Conservation (phyloP, 2,329 filamentous ascomycete genomes). For the Sporothrix pseudoabietina region DNA sequence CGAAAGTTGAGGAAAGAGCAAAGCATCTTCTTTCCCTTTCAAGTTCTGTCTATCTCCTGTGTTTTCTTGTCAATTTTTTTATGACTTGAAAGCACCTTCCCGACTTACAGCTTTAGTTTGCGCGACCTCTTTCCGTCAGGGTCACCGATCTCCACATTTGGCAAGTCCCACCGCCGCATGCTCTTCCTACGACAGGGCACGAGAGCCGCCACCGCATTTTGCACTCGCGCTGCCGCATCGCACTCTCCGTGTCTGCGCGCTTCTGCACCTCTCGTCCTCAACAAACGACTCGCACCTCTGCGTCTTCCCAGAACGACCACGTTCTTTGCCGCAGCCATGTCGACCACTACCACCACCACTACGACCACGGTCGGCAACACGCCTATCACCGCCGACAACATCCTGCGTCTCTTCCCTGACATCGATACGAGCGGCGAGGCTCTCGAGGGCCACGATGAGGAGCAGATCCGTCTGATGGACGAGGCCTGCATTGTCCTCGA, state of each 20-base stretch:
- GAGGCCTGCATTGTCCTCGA: constrained; percentile 98
- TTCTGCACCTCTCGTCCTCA: constrained; percentile 13
- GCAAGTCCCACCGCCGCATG: constrained; percentile 14
- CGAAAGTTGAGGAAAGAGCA: not conserved
- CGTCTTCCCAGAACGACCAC: not conserved
- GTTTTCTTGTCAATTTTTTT: not conserved
- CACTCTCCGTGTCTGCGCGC: not conserved
- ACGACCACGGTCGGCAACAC: constrained; percentile 54
- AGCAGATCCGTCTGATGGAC: constrained; percentile 98
- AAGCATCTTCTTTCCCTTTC: not conserved
- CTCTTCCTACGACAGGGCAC: constrained; percentile 26
- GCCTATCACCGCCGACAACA: constrained; percentile 80
- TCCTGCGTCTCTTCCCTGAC: constrained; percentile 86
- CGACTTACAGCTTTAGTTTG: not conserved
- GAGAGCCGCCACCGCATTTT: constrained; percentile 16
- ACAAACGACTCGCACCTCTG: not conserved
- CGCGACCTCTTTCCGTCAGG: not conserved
- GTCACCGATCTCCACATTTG: constrained; percentile 6
- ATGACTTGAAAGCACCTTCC: not conserved
- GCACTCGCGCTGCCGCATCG: constrained; percentile 12
- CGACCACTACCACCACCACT: constrained; percentile 36
- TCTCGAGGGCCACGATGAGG: constrained; percentile 89
- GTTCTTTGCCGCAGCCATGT: constrained; percentile 29
- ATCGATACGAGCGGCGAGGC: constrained; percentile 71
- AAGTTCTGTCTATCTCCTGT: not conserved